These are phyloP conservation scores for Stachybotrys chartarum DNA, from an alignment of 2,329 filamentous ascomycete genomes.

Conservation along the genomic window DNA sequence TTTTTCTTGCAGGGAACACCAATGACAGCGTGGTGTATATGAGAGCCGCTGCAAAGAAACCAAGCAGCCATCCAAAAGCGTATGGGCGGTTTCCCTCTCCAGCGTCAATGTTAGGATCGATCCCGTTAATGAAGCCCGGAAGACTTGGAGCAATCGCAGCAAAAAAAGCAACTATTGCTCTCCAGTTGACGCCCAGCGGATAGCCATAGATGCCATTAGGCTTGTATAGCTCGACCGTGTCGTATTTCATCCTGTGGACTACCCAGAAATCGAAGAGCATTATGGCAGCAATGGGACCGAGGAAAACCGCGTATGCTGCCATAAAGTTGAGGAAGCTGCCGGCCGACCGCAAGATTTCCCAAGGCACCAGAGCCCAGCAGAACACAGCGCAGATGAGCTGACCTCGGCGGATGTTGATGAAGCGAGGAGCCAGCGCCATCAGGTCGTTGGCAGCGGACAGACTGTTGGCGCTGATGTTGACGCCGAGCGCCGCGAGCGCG, in stretches of 20 bases:
- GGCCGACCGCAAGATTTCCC: conserved; percentile 3
- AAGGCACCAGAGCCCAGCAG: conserved; percentile 7
- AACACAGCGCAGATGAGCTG: conserved; percentile 5
- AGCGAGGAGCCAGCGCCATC: conserved; percentile 6
- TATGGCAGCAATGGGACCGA: conserved; percentile 16
- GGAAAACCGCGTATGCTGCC: conserved; percentile 15
- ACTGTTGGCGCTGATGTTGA: conserved; percentile 8
- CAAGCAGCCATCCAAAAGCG: background rate
- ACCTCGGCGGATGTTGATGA: conserved; percentile 6
- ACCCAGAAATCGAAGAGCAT: conserved; percentile 20
- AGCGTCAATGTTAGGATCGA: background rate
- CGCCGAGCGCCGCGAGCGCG: conserved; percentile 4
- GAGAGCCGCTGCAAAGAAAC: background rate
- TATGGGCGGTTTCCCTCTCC: background rate
- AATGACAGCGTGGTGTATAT: background rate
- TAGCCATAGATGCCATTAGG: conserved; percentile 28
- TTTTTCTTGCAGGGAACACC: background rate
- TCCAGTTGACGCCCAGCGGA: conserved; percentile 18
- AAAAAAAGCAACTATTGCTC: conserved; percentile 21
- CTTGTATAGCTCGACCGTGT: conserved; percentile 26
- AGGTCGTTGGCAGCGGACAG: conserved; percentile 8
- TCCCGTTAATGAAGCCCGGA: conserved; percentile 19
- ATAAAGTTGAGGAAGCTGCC: conserved; percentile 14
- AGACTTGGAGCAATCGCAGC: conserved; percentile 21
- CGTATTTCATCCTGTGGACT: conserved; percentile 10